Evolutionary conservation across 495 filamentous ascomycete species (phyloP).

Genomic region (Aspergillus asperescens): DNA sequence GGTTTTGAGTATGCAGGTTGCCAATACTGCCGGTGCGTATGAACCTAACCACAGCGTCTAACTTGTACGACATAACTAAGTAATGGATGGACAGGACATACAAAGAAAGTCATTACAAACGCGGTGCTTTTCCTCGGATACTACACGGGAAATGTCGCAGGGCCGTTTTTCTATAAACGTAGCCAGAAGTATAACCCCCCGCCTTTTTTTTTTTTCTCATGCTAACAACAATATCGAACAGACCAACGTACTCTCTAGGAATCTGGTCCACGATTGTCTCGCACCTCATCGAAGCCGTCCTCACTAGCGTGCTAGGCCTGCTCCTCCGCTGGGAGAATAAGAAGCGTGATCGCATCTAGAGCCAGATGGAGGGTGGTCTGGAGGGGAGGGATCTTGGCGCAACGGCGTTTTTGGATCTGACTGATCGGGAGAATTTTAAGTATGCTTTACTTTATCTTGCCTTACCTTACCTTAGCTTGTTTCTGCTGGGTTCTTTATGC

Average conservation of each 20-base stretch:
- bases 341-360: slow-evolving; percentile 48
- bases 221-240: slow-evolving; percentile 4
- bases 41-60: no score
- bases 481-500: neutral
- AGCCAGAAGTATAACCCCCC: slow-evolving; percentile 36
- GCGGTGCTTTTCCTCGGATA: slow-evolving; percentile 52
- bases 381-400: slow-evolving; percentile 48
- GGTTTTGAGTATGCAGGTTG: slow-evolving; percentile 52
- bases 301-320: slow-evolving; percentile 44
- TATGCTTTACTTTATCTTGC: slow-evolving; percentile 20
- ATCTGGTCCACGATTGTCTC: slow-evolving; percentile 61
- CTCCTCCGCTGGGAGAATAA: slow-evolving; percentile 52
- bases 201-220: neutral
- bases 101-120: slow-evolving; percentile 59
- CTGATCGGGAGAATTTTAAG: slow-evolving; percentile 55
- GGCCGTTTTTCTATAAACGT: slow-evolving; percentile 59
- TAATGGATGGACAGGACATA: slow-evolving; percentile 40
- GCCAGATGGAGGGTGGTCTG: slow-evolving; percentile 42
- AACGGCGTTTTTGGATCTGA: slow-evolving; percentile 57
- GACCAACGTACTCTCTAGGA: slow-evolving; percentile 51
- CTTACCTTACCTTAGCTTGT: neutral
- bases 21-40: slow-evolving; percentile 47
- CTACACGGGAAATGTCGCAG: slow-evolving; percentile 50
- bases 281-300: slow-evolving; percentile 48
- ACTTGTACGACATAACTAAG: no score